These are phyloP conservation scores for Cerrena zonata DNA, from an alignment of 1,284 basidiomycete species.

Conservation along the genomic window DNA sequence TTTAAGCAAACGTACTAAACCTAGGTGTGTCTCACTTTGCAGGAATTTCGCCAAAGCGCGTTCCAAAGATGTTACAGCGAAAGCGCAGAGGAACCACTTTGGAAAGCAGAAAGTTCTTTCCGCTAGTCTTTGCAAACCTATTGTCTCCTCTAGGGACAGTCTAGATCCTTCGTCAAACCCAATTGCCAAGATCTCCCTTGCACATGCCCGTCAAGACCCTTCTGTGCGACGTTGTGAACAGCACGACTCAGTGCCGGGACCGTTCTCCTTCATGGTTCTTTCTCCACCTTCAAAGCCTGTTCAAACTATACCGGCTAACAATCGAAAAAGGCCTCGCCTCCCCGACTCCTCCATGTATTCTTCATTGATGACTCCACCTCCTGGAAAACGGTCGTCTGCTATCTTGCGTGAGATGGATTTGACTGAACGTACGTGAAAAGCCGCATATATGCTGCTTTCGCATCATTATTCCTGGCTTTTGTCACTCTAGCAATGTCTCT, in stretches of 20 bases:
- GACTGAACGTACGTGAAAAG: constrained; percentile 19
- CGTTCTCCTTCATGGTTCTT: not conserved
- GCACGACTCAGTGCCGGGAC: constrained; percentile 5
- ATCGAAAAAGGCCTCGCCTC: not conserved
- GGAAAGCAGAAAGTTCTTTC: constrained; percentile 48
- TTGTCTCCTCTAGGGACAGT: not conserved
- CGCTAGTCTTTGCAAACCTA: constrained; percentile 25
- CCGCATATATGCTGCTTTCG: constrained; percentile 2
- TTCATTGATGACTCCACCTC: not conserved
- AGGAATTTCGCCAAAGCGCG: constrained; percentile 54
- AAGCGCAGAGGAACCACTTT: constrained; percentile 50
- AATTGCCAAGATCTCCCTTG: constrained; percentile 18
- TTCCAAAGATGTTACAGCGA: constrained; percentile 42
- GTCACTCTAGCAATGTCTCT: constrained; percentile 31
- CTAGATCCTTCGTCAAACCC: not conserved
- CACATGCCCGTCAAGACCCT: constrained; percentile 18
- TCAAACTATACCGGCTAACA: not conserved
- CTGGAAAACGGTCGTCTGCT: constrained; percentile 9
- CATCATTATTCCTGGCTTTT: not conserved
- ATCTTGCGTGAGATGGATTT: constrained; percentile 21
- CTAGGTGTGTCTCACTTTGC: no score
- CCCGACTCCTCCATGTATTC: not conserved
- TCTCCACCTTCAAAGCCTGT: not conserved
- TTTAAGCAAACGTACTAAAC: no score
- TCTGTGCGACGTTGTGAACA: not conserved